These are phyloP conservation scores for Paecilomyces sp. DNA, from an alignment of 2,329 filamentous ascomycete genomes.

Conservation along the genomic window DNA sequence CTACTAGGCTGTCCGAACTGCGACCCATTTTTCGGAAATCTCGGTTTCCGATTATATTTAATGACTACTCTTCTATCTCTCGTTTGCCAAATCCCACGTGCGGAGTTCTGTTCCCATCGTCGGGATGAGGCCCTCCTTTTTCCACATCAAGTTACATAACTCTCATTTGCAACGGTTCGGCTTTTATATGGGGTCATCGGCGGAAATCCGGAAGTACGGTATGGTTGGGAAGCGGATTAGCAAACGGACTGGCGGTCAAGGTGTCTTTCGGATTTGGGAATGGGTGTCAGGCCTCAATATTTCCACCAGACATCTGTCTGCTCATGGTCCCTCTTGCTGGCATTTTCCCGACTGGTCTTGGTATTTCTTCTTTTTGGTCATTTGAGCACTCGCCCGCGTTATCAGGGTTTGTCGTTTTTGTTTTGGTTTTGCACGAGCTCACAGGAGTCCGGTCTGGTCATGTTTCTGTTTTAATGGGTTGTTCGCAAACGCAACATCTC, in stretches of 20 bases:
- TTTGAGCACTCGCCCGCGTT: conserved; percentile 19
- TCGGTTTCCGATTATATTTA: neutral
- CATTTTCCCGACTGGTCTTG: conserved; percentile 21
- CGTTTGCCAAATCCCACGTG: conserved; percentile 3
- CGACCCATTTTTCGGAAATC: neutral
- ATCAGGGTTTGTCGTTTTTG: conserved; percentile 17
- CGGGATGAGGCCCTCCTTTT: conserved; percentile 5
- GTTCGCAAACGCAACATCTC: conserved; percentile 28
- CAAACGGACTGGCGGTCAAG: conserved; percentile 28
- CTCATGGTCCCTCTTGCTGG: conserved; percentile 24
- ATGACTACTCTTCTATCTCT: conserved; percentile 6
- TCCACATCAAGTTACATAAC: conserved; percentile 11
- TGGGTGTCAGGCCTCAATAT: conserved; percentile 15
- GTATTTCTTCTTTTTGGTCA: conserved; percentile 22
- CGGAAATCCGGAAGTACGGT: conserved; percentile 22
- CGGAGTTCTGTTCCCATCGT: neutral
- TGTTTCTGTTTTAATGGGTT: conserved; percentile 30
- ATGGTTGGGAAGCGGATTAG: conserved; percentile 26
- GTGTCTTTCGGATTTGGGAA: conserved; percentile 24
- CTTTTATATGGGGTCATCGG: conserved; percentile 35
- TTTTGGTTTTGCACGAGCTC: conserved; percentile 26
- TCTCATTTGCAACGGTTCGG: conserved; percentile 24
- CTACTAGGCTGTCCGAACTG: conserved; percentile 21
- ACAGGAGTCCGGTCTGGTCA: conserved; percentile 39
- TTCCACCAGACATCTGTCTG: conserved; percentile 9